Evolutionary conservation across 371 early-diverging fungal genomes (phyloP).

Genomic region (Rhizopus sp.): DNA sequence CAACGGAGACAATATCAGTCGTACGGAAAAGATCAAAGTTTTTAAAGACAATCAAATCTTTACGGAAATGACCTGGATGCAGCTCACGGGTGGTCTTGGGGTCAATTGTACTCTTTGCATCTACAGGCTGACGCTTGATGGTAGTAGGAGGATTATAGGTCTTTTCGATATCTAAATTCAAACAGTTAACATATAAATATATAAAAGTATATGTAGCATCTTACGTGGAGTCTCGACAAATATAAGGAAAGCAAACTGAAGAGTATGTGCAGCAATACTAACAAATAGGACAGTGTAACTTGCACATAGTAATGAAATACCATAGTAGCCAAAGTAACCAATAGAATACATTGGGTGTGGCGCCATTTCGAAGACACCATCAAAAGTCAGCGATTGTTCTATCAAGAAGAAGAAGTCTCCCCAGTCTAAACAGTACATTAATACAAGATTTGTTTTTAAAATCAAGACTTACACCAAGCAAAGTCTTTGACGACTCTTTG

Average conservation of each 20-base stretch:
- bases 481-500: conserved; percentile 95
- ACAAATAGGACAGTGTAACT: conserved; percentile 89
- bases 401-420: conserved; percentile 97
- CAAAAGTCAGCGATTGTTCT: conserved; percentile 85
- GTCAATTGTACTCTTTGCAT: neutral
- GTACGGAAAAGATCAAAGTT: conserved; percentile 88
- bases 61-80: conserved; percentile 51
- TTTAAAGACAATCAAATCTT: conserved; percentile 86
- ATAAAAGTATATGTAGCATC: conserved; percentile 8
- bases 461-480: conserved; percentile 86
- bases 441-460: neutral
- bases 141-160: conserved; percentile 75
- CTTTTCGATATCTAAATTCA: conserved; percentile 78
- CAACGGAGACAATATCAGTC: conserved; percentile 78
- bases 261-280: conserved; percentile 85
- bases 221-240: conserved; percentile 94
- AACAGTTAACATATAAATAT: neutral
- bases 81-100: neutral
- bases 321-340: conserved; percentile 96
- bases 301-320: conserved; percentile 81
- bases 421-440: conserved; percentile 71
- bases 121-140: conserved; percentile 8
- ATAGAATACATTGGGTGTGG: conserved; percentile 99
- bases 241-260: conserved; percentile 87
- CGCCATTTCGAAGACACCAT: conserved; percentile 95